Base-by-base conservation (phyloP, 2,329 filamentous ascomycete species). In the Juglanconis oblonga region DNA sequence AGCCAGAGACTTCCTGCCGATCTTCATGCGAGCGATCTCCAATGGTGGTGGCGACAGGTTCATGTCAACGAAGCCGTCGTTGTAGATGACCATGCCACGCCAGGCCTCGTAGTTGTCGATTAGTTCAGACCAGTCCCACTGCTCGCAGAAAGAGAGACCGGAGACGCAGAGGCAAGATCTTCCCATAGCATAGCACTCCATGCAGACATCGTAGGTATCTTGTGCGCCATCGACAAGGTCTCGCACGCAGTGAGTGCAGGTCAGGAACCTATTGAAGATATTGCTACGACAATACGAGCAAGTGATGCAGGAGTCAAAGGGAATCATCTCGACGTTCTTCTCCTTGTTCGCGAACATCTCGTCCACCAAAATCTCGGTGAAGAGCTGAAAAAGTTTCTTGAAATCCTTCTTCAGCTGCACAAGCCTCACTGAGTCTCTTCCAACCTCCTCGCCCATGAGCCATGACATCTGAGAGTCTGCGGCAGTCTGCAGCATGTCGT, bases 161-260 rank as follows among this genome's bases (percentile, higher is more conserved):
- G 93, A 96, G 54, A 96, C 83, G 69, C 95, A 99, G 3, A 85
- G 86, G 71, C 95, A 99, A 50, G 93, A 97, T 55, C 95, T 86
- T 29, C 95, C 95, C 90, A 98, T 96, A n/a, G 87, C 90, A 70
- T 96, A 99, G 71, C 95, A 99, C 67, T 99, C 95, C 90, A 99
- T 93, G 70, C 95, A 99, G 29, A 99, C 83, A 72, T 99, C 95
- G 71, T 98, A 99, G 0, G 91, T 91, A 69, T 98, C 91, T 58
- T 92, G 88, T 14, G 82, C 85, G 36, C 87, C 90, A 61, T 83
- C 83, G 10, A 83, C 78, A 24, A 91, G 79, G 52, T 81, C 79
- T 40, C 88, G 82, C 50, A 91, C 84, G 72, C 95, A 99, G 56
- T 87, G 84, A 61, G 91, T 91, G 77, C 95, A 99, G 3, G 93